Evolutionary conservation across 441 rosid species (phyloP), one percentile per base, ranked within the genome.

Genomic region (Melastoma candidum): DNA sequence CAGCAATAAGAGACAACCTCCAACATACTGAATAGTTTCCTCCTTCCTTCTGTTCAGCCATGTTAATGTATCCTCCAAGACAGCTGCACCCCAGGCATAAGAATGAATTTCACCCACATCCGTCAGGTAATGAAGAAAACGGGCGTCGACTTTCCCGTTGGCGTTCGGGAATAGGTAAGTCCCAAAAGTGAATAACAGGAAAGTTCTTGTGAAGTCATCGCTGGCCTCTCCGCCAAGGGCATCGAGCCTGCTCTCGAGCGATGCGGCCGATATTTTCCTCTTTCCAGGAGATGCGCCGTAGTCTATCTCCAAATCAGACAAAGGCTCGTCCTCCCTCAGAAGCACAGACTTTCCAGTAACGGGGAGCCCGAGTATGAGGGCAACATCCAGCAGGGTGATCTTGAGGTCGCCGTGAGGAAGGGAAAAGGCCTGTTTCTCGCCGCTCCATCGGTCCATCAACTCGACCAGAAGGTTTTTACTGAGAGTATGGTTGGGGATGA

Each of bases 1-100:
- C n/a, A 75, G 74, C 51, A 75, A 65, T 62, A 72, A 65, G 14
- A 75, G 77, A 57, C 80, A 75, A 10, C 80, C 80, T 47, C 80
- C 80, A 9, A 75, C 46, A 41, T 56, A 71, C 24, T 66, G 70
- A 27, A 63, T 56, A 56, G 26, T 66, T 27, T 48, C 56, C 13
- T 71, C 71, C 58, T 71, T 75, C 48, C 77, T 75, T 66, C 56
- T 71, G 51, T 48, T 61, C 54, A 75, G 26, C 80, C 77, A 75
- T 60, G 48, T 54, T 14, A 60, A 24, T 12, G 69, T 10, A 36
- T 75, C 74, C 10, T 69, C 80, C 2, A 75, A 61, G 13, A 75
- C 77, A 53, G 77, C 77, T 2, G 59, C 62, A 47, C 77, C 80
- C 80, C 80, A 75, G 3, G 77, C 77, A 58, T 58, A 69, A 22